Conservation (phyloP, 345 rosid species). For the Noccaea caerulescens region DNA sequence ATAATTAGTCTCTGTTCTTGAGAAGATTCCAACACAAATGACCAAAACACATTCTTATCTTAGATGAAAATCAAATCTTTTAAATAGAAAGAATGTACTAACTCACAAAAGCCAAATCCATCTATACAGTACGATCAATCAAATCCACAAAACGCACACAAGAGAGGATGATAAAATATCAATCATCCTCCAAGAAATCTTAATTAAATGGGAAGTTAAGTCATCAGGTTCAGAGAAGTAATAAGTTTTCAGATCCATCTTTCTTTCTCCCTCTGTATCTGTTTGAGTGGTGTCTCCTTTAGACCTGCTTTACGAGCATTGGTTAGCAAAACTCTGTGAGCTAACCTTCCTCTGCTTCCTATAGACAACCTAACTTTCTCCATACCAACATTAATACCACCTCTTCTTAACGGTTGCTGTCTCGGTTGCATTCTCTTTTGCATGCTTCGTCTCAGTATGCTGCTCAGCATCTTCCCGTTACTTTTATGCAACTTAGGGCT, state of each 20-base stretch:
- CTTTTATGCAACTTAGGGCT: conserved; percentile 62
- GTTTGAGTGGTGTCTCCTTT: conserved; percentile 64
- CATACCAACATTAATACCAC: conserved; percentile 81
- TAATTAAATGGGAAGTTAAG: conserved; percentile 21
- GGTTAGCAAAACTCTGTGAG: conserved; percentile 58
- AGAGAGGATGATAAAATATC: conserved; percentile 36
- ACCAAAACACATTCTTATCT: neutral
- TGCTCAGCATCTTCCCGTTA: conserved; percentile 59
- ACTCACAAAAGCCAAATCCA: conserved; percentile 20
- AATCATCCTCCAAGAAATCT: conserved; percentile 38
- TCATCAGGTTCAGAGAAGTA: conserved; percentile 20
- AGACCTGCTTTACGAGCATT: conserved; percentile 62
- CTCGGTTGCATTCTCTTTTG: conserved; percentile 66
- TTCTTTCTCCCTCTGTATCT: conserved; percentile 64
- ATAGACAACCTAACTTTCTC: conserved; percentile 84
- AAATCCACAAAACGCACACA: conserved; percentile 37
- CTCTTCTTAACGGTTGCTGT: conserved; percentile 71
- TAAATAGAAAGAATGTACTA: conserved; percentile 15
- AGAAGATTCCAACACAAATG: neutral
- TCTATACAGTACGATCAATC: conserved; percentile 38
- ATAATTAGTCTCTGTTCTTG: neutral
- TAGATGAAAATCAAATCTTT: conserved; percentile 9
- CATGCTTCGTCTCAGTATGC: conserved; percentile 69
- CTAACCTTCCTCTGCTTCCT: conserved; percentile 81
- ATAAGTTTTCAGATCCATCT: conserved; percentile 51